phyloP scores from a whole-genome alignment of 768 basidiomycete genomes.

The Boletus insuetus region DNA sequence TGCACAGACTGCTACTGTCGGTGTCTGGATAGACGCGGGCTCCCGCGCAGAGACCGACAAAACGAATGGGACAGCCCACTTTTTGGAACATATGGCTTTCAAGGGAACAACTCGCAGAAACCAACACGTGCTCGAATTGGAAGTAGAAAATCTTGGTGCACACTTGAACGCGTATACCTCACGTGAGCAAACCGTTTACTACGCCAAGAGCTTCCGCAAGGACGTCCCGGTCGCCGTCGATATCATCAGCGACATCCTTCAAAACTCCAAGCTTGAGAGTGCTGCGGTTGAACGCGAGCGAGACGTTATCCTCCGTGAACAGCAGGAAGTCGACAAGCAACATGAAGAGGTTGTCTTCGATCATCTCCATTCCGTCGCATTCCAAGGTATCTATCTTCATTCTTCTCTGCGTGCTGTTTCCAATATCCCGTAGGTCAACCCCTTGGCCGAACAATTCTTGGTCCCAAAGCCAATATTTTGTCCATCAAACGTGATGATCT shows the following conservation, averaged over 20 bases:
- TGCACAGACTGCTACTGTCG: slow-evolving; percentile 96
- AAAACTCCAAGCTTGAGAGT: slow-evolving; percentile 91
- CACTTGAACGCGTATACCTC: slow-evolving; percentile 99
- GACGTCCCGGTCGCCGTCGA: slow-evolving; percentile 90
- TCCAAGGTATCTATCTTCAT: slow-evolving; percentile 62
- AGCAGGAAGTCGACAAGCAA: slow-evolving; percentile 99
- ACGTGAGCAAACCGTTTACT: slow-evolving; percentile 98
- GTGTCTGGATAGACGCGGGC: slow-evolving; percentile 99
- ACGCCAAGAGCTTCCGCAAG: slow-evolving; percentile 97
- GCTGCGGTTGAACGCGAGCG: slow-evolving; percentile 91
- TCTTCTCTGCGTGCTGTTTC: slow-evolving; percentile 6
- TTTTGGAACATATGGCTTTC: slow-evolving; percentile 98
- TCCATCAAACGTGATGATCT: slow-evolving; percentile 94
- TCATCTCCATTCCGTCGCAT: slow-evolving; percentile 94
- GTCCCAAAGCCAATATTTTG: slow-evolving; percentile 92
- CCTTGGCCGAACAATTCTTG: slow-evolving; percentile 95
- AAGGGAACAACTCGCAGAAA: slow-evolving; percentile 89
- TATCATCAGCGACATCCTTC: slow-evolving; percentile 97
- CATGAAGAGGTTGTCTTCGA: slow-evolving; percentile 98
- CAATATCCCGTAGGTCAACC: slow-evolving; percentile 66
- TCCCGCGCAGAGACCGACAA: slow-evolving; percentile 94
- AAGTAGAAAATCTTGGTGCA: slow-evolving; percentile 97
- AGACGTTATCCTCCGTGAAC: slow-evolving; percentile 94
- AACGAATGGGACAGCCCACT: slow-evolving; percentile 96
- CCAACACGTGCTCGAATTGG: slow-evolving; percentile 90